Percentiles rank a stretch among this genome's conserved stretches.
Evolutionary conservation across 345 rosid genomes (phyloP).

Genomic region (Lumnitzera racemosa): DNA sequence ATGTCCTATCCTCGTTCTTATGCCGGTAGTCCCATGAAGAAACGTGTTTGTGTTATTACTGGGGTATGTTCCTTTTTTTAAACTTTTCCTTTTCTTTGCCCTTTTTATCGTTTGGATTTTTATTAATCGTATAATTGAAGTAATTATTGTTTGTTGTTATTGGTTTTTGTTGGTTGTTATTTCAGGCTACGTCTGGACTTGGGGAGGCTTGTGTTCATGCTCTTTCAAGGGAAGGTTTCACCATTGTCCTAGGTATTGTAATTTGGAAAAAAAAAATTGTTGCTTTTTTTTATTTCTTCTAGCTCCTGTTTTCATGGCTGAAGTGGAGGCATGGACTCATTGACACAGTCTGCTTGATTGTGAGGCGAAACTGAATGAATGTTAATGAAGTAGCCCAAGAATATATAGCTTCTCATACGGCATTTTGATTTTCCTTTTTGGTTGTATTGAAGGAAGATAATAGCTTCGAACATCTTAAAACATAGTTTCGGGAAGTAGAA

Average conservation of each 20-base stretch:
- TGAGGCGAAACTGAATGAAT: too few species aligned
- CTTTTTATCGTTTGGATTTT: neutral
- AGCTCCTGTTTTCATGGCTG: neutral
- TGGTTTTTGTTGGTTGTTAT: constrained; percentile 6
- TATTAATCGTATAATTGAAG: neutral
- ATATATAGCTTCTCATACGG: too few species aligned
- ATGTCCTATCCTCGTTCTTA: constrained; percentile 19
- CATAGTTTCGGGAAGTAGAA: too few species aligned
- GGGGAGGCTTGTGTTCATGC: constrained; percentile 72
- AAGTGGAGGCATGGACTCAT: neutral
- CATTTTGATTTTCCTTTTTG: too few species aligned
- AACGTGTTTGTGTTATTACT: constrained; percentile 67
- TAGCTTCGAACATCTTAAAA: too few species aligned
- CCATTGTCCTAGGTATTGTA: constrained; percentile 61
- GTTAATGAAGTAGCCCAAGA: too few species aligned
- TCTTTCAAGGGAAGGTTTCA: constrained; percentile 69
- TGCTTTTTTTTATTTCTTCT: neutral
- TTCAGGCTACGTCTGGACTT: constrained; percentile 80
- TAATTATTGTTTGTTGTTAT: neutral
- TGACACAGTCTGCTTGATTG: too few species aligned
- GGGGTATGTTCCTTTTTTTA: constrained; percentile 41
- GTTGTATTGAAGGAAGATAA: too few species aligned
- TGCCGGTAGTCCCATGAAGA: constrained; percentile 11
- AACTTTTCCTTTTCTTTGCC: neutral
- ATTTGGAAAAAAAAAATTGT: too few species aligned